Conservation (phyloP, 192 early-diverging fungal species). For the Chytriomyces hyalinus region DNA sequence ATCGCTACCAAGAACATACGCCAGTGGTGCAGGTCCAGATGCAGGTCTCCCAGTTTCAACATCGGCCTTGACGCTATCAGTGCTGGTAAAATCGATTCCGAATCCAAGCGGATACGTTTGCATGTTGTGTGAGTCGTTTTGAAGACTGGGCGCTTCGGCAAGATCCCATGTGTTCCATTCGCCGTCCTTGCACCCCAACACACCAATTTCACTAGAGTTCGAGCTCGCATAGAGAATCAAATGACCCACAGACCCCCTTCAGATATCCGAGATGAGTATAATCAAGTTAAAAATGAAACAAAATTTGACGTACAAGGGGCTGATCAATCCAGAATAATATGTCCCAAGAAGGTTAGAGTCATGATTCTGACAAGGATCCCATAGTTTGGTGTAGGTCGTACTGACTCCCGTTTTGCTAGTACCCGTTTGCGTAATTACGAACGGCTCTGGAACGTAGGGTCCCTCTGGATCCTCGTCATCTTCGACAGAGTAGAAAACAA, state of each 20-base stretch:
- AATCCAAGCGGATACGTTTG: conserved; percentile 75
- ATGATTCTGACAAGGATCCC: conserved; percentile 39
- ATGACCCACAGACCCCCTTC: conserved; percentile 1
- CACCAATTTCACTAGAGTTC: conserved; percentile 32
- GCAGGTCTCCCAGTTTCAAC: conserved; percentile 56
- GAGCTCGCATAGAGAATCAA: conserved; percentile 22
- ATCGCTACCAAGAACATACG: conserved; percentile 73
- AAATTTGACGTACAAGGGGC: not conserved
- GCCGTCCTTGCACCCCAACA: conserved; percentile 53
- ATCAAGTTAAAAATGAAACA: conserved; percentile 9
- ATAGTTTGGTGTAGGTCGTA: conserved; percentile 5
- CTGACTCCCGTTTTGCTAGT: conserved; percentile 36
- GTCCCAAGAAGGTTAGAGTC: not conserved
- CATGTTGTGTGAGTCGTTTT: conserved; percentile 50
- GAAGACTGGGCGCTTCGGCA: conserved; percentile 64
- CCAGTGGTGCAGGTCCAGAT: conserved; percentile 68
- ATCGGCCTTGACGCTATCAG: conserved; percentile 55
- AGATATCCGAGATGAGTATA: not conserved
- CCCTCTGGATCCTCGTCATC: conserved; percentile 42
- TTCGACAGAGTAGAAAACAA: conserved; percentile 64
- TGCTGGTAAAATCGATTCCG: conserved; percentile 75
- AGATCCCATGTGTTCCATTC: conserved; percentile 75
- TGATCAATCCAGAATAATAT: conserved; percentile 12
- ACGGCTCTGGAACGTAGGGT: conserved; percentile 4
- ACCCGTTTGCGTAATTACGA: conserved; percentile 38